Evolutionary conservation across 257 asterid genomes (phyloP).

Genomic region (Phtheirospermum japonicum): DNA sequence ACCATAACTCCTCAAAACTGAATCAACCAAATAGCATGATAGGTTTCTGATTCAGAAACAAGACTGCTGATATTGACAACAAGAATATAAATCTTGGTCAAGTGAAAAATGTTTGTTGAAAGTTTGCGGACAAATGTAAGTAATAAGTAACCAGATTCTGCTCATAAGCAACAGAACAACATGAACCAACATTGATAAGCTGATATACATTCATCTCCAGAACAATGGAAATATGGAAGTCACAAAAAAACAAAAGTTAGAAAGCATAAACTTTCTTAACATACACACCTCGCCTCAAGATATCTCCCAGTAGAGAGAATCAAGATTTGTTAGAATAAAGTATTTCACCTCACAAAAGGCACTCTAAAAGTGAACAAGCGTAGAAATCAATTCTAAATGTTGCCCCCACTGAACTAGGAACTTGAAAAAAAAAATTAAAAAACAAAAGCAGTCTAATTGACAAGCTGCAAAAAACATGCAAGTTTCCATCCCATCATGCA

Average conservation of each 20-base stretch:
- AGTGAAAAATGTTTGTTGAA: neutral
- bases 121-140: neutral
- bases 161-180: neutral
- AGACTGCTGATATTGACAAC: neutral
- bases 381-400: neutral
- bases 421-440: too few species aligned
- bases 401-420: too few species aligned
- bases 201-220: neutral
- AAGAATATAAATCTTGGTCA: neutral
- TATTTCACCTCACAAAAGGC: conserved; percentile 10
- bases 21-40: neutral
- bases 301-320: conserved; percentile 1
- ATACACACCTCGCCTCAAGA: conserved; percentile 1
- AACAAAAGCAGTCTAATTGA: too few species aligned
- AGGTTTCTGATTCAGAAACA: neutral
- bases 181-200: neutral
- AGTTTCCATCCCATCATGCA: too few species aligned
- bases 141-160: neutral
- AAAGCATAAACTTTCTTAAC: neutral
- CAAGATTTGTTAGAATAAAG: conserved; percentile 4
- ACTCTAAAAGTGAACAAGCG: conserved; percentile 1
- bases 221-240: neutral
- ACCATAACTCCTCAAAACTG: neutral
- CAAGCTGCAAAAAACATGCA: too few species aligned
- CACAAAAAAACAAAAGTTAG: too few species aligned